These are phyloP conservation scores for Fraxinus nigra DNA, from an alignment of 305 asterid genomes.

Conservation along the genomic window DNA sequence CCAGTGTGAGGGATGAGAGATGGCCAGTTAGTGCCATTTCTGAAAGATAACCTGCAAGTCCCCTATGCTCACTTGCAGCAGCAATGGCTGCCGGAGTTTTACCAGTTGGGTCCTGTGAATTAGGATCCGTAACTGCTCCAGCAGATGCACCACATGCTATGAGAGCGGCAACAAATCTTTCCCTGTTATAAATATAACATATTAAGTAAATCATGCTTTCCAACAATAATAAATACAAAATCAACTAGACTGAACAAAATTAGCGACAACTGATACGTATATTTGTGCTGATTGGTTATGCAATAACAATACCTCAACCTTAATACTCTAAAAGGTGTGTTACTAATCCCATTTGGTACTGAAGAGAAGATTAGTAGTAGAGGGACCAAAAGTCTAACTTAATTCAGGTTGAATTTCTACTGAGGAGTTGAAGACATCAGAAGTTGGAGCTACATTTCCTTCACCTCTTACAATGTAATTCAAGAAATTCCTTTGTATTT, in stretches of 20 bases:
- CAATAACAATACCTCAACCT: neutral
- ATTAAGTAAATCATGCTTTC: neutral
- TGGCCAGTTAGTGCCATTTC: constrained; percentile 84
- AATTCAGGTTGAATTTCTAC: neutral
- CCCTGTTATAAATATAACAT: constrained; percentile 50
- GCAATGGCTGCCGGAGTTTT: constrained; percentile 86
- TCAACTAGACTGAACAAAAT: neutral
- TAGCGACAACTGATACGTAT: neutral
- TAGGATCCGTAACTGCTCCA: constrained; percentile 94
- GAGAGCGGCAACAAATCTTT: constrained; percentile 92
- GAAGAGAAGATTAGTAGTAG: neutral
- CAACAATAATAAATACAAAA: neutral
- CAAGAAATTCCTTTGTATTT: neutral
- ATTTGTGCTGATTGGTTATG: neutral
- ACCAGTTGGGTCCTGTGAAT: constrained; percentile 64
- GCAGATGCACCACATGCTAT: constrained; percentile 92
- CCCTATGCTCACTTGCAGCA: constrained; percentile 61
- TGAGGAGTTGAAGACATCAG: neutral
- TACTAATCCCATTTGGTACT: neutral
- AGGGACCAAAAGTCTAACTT: neutral
- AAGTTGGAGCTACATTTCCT: neutral
- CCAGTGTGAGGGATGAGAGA: constrained; percentile 76
- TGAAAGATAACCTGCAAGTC: constrained; percentile 95
- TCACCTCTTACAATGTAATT: neutral
- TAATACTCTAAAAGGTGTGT: neutral